Evolutionary conservation across 2,329 filamentous ascomycete genomes (phyloP).

Genomic region (Neofusicoccum ribis): DNA sequence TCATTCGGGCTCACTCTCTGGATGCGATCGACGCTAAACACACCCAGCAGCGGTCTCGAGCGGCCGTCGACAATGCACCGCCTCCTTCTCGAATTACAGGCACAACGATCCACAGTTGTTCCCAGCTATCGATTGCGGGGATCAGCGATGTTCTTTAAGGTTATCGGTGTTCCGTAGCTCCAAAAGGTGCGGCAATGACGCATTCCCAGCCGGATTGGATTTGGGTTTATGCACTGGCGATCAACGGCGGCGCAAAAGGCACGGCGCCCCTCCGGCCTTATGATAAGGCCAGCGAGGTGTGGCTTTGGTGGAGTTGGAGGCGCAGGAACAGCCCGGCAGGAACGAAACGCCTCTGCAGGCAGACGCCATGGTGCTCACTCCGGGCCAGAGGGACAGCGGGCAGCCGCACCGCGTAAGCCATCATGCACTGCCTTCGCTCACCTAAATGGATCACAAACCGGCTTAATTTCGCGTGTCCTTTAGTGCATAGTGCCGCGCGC

Average conservation of each 20-base stretch:
- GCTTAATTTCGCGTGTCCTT: constrained; percentile 7
- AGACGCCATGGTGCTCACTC: not conserved
- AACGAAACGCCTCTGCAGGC: not conserved
- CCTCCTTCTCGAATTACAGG: constrained; percentile 2
- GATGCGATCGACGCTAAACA: not conserved
- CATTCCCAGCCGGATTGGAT: not conserved
- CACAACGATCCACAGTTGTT: not conserved
- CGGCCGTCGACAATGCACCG: not conserved
- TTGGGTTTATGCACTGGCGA: not conserved
- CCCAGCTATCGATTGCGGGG: not conserved
- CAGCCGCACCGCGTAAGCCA: not conserved
- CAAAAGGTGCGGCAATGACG: constrained; percentile 8
- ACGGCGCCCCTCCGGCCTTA: not conserved
- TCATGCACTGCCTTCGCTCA: not conserved
- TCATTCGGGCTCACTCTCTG: not conserved
- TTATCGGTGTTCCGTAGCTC: not conserved
- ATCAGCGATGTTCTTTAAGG: constrained; percentile 3
- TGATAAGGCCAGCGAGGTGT: not conserved
- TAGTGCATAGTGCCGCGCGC: not conserved
- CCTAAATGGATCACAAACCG: constrained; percentile 12
- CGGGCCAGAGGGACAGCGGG: no score
- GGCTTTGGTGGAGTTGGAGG: not conserved
- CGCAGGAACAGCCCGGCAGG: not conserved
- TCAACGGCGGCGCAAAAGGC: not conserved
- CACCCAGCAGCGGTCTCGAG: not conserved